Base-by-base conservation (phyloP, 2,329 filamentous ascomycete species). In the Thermomyces lanuginosus region DNA sequence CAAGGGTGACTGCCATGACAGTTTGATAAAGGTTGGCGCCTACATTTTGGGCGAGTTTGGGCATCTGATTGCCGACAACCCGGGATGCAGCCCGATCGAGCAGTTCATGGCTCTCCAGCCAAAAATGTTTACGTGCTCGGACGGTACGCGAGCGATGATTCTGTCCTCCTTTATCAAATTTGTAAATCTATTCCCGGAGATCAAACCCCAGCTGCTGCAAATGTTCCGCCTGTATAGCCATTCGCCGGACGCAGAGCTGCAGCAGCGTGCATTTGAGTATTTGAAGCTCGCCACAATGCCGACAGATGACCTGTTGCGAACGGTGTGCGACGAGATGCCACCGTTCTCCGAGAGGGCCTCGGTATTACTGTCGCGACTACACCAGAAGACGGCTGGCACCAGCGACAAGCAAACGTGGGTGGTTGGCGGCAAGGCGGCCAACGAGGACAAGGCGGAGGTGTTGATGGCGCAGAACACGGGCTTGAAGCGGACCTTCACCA, bases 401-500 rank as follows among this genome's bases (percentile, higher is more conserved):
- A 92, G 81, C 47, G 89, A 98, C 52, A 91, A 91, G 58, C 72
- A 86, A 35, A 95, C 89, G 2, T 98, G 89, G 89, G 76, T 93
- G 14, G 80, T 95, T n/a, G 86, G 86, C 35, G 86, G 83, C 33
- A 93, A 92, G 57, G 83, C 91, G 48, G 86, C 84, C 31, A 93
- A 93, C 48, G 63, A 72, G 1, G 82, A 92, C 45, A 63, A 72
- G 22, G 68, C 73, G 30, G 84, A 92, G 49, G 69, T 92, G 33
- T 72, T 70, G 36, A 69, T 93, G 54, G 75, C 74, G 16, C 81
- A 89, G 51, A 76, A 76, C 34, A 74, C 75, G 7, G 79, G 79
- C 8, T 65, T 93, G 30, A 92, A 86, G 59, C 75, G 86, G 40
- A 76, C 80, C 1, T 92, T 93, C 45, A 92, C 62, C 13, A 58